Evolutionary conservation across 768 basidiomycete genomes (phyloP), one percentile per base, ranked within the genome.

Genomic region (Mrakia blollopis): DNA sequence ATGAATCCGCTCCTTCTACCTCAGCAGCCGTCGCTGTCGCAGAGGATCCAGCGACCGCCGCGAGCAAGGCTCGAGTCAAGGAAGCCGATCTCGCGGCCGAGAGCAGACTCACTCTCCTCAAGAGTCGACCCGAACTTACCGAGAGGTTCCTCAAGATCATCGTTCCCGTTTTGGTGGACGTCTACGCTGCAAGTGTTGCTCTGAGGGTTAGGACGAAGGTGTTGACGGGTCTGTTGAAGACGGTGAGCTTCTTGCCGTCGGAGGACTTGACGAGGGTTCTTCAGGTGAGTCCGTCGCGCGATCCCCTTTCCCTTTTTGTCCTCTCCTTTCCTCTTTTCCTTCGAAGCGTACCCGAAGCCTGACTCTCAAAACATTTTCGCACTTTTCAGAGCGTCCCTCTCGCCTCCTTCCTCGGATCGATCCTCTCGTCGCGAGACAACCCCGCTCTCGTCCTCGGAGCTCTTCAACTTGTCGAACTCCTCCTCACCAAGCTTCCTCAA

Each of bases 131-230:
- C 8, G 86, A 85, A n/a, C 89, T 93, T 37, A 91, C 95, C 69
- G 89, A 88, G 28, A 88, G 89, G 23, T 98, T 94, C 84, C 92
- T 95, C 88, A 88, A 89, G 67, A 86, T 96, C 47, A 89, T 94
- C 80, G 90, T 98, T 0, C 97, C 97, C 0, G 93, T 97, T 74
- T 87, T 99, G 74, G 90, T 98, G 77, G 97, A 98, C 80, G 95
- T 99, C n/a, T 98, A 98, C 84, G 92, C 95, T n/a, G 96, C 97
- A 41, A 97, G 93, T 82, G 95, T 98, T 37, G 89, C 91, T 69
- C 89, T 90, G 0, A 89, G 92, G 3, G 90, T 98, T 16, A 88
- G 97, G 77, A 88, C 91, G 61, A 95, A 96, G 85, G 93, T 94
- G 0, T 85, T 98, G 79, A 91, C 90, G 0, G 93, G 91, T 1